A percentile compares a stretch with the other conserved stretches of the same genome.
Evolutionary conservation across 306 rosid genomes (phyloP).

Genomic region (Acacia acuminata): DNA sequence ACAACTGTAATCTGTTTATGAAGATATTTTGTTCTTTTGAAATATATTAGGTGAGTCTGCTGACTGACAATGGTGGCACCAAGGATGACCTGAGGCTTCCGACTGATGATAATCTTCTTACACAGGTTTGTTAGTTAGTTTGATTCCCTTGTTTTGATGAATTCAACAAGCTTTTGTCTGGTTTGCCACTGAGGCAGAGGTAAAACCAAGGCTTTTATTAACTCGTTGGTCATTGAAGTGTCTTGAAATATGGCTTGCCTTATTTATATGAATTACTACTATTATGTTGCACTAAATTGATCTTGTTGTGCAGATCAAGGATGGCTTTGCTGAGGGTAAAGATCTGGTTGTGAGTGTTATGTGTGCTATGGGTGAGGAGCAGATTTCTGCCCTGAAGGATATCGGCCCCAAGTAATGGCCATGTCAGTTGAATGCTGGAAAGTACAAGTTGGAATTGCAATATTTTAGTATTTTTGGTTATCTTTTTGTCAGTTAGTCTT

Average conservation of each 20-base stretch:
- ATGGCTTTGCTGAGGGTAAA: constrained; percentile 64
- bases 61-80: constrained; percentile 65
- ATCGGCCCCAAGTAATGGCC: constrained; percentile 58
- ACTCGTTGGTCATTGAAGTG: background rate
- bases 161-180: background rate
- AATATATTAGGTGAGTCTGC: constrained; percentile 60
- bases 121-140: constrained; percentile 45
- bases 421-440: background rate
- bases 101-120: constrained; percentile 59
- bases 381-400: constrained; percentile 66
- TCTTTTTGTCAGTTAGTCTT: constrained; percentile 13
- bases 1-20: background rate
- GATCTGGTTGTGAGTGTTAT: constrained; percentile 71
- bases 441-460: constrained; percentile 10
- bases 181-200: background rate
- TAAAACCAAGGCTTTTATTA: background rate
- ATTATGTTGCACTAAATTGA: background rate
- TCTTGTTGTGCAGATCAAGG: constrained; percentile 61
- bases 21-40: background rate
- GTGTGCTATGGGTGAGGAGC: constrained; percentile 85
- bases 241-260: background rate
- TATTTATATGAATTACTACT: background rate
- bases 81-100: constrained; percentile 80
- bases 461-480: background rate
- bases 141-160: background rate